Conservation (phyloP, 345 rosid species). For the Balakata baccata region DNA sequence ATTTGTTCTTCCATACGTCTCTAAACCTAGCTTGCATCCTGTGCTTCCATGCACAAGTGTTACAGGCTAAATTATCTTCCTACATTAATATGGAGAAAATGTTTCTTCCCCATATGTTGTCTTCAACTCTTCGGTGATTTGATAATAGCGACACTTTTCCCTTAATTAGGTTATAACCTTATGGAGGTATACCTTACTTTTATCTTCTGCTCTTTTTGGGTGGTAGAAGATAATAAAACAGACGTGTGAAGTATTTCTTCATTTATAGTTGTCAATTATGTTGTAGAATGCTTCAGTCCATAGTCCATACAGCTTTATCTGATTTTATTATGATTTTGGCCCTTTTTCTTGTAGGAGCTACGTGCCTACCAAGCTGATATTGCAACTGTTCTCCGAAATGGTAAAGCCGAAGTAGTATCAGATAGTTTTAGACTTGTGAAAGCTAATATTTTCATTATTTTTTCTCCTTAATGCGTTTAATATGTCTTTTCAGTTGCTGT, state of each 20-base stretch:
- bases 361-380: slow-evolving; percentile 99
- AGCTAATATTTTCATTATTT: background rate
- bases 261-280: background rate
- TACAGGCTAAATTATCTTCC: no score
- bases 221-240: background rate
- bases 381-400: slow-evolving; percentile 92
- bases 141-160: no score
- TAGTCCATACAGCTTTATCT: background rate
- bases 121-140: background rate
- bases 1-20: no score
- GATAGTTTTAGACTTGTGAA: slow-evolving; percentile 7
- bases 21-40: no score
- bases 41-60: no score
- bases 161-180: no score
- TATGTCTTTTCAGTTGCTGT: background rate
- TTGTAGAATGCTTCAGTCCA: background rate
- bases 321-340: background rate
- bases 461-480: background rate
- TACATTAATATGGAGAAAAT: no score
- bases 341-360: slow-evolving; percentile 55
- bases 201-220: background rate
- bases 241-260: background rate
- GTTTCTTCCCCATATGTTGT: no score
- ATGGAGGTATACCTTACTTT: no score
- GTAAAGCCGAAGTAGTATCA: slow-evolving; percentile 35